Percentiles rank a stretch among this genome's conserved stretches.
These are phyloP conservation scores for Lasiodiplodia citricola DNA, from an alignment of 2,329 filamentous ascomycete species.

Conservation along the genomic window DNA sequence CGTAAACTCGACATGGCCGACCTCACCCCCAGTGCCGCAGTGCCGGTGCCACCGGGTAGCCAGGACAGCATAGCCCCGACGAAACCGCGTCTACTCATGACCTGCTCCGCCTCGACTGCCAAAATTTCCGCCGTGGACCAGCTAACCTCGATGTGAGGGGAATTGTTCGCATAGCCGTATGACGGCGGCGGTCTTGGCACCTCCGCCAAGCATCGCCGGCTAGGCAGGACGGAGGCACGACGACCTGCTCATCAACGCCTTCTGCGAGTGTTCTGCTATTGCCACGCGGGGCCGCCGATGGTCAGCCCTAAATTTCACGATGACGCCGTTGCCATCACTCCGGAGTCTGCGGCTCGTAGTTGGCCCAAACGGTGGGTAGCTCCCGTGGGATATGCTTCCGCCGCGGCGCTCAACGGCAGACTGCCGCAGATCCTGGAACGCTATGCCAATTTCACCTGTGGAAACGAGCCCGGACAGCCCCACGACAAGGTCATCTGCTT, in stretches of 20 bases:
- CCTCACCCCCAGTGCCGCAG: conserved; percentile 1
- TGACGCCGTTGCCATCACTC: conserved; percentile 13
- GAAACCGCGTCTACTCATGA: conserved; percentile 1
- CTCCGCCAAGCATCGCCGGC: conserved; percentile 21
- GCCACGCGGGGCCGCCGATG: conserved; percentile 13
- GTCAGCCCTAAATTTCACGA: conserved; percentile 23
- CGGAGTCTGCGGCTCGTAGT: conserved; percentile 16
- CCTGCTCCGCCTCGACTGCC: conserved; percentile 1
- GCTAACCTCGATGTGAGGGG: background rate
- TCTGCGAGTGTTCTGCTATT: background rate
- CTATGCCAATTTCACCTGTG: conserved; percentile 21
- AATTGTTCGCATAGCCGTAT: conserved; percentile 4
- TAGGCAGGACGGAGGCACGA: conserved; percentile 9
- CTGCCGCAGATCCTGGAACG: conserved; percentile 21
- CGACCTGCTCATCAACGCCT: conserved; percentile 3
- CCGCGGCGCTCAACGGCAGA: background rate
- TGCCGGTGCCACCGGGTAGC: conserved; percentile 3
- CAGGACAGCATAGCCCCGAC: conserved; percentile 4
- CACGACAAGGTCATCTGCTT: conserved; percentile 22
- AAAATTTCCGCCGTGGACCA: background rate
- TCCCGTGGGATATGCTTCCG: conserved; percentile 17
- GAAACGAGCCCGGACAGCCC: conserved; percentile 19
- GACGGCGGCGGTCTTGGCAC: conserved; percentile 14
- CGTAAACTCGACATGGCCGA: background rate
- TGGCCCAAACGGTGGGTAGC: conserved; percentile 9